phyloP scores from a whole-genome alignment of 2,329 filamentous ascomycete species.

The Stagonosporopsis rhizophila region DNA sequence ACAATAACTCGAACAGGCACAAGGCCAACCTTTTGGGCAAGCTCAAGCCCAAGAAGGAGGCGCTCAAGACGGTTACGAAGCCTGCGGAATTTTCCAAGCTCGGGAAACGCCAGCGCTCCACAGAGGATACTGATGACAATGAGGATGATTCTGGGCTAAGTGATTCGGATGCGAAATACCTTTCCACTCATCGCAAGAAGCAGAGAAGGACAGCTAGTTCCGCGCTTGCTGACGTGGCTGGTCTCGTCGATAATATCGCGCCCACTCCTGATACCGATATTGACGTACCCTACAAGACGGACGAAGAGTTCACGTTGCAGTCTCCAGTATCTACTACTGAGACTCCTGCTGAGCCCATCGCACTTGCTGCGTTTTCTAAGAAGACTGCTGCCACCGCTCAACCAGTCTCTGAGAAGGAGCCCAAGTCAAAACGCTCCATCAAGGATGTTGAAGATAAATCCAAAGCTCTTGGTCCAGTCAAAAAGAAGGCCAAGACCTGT shows the following conservation, averaged over 20 bases:
- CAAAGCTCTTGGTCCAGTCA: not conserved
- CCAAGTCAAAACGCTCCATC: not conserved
- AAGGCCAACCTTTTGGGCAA: not conserved
- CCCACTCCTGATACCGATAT: not conserved
- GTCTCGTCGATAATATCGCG: not conserved
- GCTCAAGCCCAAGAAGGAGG: not conserved
- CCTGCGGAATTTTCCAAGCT: not conserved
- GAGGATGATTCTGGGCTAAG: not conserved
- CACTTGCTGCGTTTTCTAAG: not conserved
- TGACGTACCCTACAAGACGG: not conserved
- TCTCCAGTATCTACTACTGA: not conserved
- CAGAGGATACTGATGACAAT: not conserved
- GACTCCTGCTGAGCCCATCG: not conserved
- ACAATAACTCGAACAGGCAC: not conserved
- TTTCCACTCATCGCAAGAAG: not conserved
- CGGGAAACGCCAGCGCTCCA: not conserved
- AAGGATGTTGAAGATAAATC: not conserved
- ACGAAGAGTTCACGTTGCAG: not conserved
- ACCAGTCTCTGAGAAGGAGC: no score
- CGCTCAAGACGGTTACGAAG: not conserved
- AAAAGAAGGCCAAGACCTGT: not conserved
- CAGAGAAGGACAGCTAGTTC: not conserved
- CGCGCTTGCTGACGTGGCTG: not conserved
- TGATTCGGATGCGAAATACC: not conserved
- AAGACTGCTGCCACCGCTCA: not conserved